Evolutionary conservation across 139 green algal genomes (phyloP).

Genomic region (Pleodorina starrii): DNA sequence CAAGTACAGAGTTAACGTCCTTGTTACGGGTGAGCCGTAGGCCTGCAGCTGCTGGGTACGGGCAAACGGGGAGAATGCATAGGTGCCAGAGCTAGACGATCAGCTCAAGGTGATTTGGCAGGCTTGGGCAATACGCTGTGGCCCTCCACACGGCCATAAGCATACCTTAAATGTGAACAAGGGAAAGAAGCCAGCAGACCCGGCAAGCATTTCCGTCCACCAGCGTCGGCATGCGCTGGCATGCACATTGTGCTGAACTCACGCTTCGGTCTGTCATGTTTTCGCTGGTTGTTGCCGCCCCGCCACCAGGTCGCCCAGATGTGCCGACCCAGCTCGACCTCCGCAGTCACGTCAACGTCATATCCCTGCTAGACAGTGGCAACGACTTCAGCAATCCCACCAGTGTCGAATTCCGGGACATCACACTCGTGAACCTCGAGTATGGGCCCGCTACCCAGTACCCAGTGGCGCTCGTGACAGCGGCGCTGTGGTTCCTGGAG

Average conservation of each 20-base stretch:
- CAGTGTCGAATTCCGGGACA: not conserved
- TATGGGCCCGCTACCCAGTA: not conserved
- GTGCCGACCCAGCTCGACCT: slow-evolving; percentile 30
- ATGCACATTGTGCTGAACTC: too few relatives aligned
- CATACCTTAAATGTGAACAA: too few relatives aligned
- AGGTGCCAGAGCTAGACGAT: not conserved
- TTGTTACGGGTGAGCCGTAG: not conserved
- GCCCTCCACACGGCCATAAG: too few relatives aligned
- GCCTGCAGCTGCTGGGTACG: too few relatives aligned
- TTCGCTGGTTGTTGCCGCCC: too few relatives aligned
- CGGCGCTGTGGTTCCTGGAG: not conserved
- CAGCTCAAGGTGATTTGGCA: too few relatives aligned
- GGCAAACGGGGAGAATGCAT: not conserved
- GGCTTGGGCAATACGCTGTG: too few relatives aligned
- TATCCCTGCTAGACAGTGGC: too few relatives aligned
- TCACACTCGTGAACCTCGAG: not conserved
- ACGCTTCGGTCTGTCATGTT: too few relatives aligned
- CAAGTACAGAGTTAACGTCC: not conserved
- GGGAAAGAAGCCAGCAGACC: too few relatives aligned
- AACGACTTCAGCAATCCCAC: not conserved
- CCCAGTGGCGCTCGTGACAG: not conserved
- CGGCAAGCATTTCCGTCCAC: too few relatives aligned
- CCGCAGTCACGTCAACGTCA: not conserved
- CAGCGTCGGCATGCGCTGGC: too few relatives aligned
- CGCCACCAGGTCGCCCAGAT: not conserved